Conservation (phyloP, 2,329 filamentous ascomycete genomes). For the Moelleriella libera region DNA sequence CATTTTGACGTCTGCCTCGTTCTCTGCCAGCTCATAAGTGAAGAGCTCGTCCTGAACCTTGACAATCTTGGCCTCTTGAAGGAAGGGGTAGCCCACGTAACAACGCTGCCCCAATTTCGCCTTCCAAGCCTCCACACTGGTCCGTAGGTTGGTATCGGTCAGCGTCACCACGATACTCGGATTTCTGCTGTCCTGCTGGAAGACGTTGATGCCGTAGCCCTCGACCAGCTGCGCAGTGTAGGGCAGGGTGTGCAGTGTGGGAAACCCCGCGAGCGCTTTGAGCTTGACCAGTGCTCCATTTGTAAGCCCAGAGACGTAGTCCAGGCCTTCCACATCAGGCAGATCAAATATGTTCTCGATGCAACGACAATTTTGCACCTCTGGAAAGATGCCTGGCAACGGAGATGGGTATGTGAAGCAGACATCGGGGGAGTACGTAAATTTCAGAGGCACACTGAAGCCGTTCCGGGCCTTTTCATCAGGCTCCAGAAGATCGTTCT, state of each 20-base stretch:
- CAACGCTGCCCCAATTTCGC: constrained; percentile 71
- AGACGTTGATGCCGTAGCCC: constrained; percentile 83
- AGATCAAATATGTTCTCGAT: constrained; percentile 94
- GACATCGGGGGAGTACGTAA: constrained; percentile 65
- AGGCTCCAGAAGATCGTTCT: constrained; percentile 61
- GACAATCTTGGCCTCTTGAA: constrained; percentile 84
- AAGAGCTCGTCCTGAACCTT: constrained; percentile 90
- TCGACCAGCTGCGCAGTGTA: constrained; percentile 58
- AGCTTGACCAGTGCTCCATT: constrained; percentile 71
- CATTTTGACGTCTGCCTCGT: constrained; percentile 49
- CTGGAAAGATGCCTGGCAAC: constrained; percentile 77
- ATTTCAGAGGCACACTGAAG: constrained; percentile 87
- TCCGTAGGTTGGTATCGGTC: constrained; percentile 55
- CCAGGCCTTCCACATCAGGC: constrained; percentile 78
- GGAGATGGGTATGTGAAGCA: constrained; percentile 82
- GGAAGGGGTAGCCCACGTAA: constrained; percentile 86
- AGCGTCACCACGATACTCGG: constrained; percentile 92
- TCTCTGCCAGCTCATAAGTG: constrained; percentile 60
- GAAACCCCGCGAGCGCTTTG: constrained; percentile 83
- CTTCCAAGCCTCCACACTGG: constrained; percentile 59
- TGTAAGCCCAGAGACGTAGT: constrained; percentile 72
- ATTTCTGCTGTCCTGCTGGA: constrained; percentile 90
- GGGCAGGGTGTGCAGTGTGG: constrained; percentile 72
- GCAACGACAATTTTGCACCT: constrained; percentile 75
- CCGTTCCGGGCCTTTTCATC: constrained; percentile 75